A percentile compares a stretch with the other conserved stretches of the same genome.
These are phyloP conservation scores for Plasmodiophora brassicae DNA, from an alignment of 208 protist species.

Conservation along the genomic window DNA sequence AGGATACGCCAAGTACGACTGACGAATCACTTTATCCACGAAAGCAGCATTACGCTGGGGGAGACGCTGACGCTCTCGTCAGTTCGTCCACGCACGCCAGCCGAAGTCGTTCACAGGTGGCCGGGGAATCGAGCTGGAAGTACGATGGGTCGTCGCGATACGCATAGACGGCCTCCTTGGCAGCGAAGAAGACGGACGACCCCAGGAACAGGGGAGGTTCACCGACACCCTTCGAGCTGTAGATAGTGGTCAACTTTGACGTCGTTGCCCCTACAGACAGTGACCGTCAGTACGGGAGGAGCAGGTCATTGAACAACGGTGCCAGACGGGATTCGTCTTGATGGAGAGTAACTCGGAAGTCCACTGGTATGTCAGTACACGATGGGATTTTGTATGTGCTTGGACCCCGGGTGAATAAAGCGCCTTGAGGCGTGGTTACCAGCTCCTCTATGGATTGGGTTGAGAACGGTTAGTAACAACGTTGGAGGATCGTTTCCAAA, in stretches of 20 bases:
- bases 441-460: not conserved
- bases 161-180: constrained; percentile 65
- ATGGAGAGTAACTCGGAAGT: constrained; percentile 69
- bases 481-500: too few relatives aligned
- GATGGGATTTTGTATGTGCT: constrained; percentile 70
- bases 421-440: constrained; percentile 33
- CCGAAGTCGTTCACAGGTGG: constrained; percentile 62
- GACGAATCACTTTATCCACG: too few relatives aligned
- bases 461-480: not conserved
- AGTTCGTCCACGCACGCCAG: constrained; percentile 56
- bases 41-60: too few relatives aligned
- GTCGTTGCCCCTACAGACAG: constrained; percentile 54
- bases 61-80: not conserved
- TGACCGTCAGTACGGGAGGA: constrained; percentile 47
- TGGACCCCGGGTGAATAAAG: constrained; percentile 49
- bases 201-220: constrained; percentile 78
- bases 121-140: constrained; percentile 60
- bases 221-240: constrained; percentile 65
- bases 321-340: constrained; percentile 39
- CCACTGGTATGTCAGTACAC: constrained; percentile 66
- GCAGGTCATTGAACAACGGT: constrained; percentile 8
- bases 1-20: too few relatives aligned
- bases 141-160: constrained; percentile 53
- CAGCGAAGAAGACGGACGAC: constrained; percentile 66
- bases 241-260: constrained; percentile 17